Base-by-base conservation (phyloP, 192 early-diverging fungal species). In the Dimargaris cristalligena region DNA sequence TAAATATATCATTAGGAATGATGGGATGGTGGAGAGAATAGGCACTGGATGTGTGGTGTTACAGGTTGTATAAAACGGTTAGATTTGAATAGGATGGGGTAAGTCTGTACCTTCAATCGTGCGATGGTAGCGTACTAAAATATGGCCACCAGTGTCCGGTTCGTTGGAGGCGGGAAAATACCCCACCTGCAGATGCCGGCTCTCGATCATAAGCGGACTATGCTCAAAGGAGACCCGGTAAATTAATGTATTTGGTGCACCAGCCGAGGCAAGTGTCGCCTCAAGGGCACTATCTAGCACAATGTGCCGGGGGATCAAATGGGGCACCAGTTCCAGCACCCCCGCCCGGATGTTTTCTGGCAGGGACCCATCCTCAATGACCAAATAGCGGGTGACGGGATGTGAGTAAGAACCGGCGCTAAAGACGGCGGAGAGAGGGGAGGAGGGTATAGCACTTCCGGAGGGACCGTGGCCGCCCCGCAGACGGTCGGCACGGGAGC, bases 111-210 rank as follows among this genome's bases (percentile, higher is more conserved):
- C n/a, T n/a, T 86, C 84, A 50, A 83, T 86, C 48, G 65, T 71
- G 38, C 84, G 74, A 44, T 78, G 64, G 63, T 86, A 86, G 33
- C 67, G 67, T 49, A 81, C 64, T 38, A 65, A 44, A 29, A 81
- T 74, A 23, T 77, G 67, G 55, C 70, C 67, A 64, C 51, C 52
- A 55, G 49, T 71, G 74, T 20, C 62, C 54, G 22, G 60, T 60
- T 11, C 13, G 11, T 14, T 44, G 20, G 11, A 11, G 11, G 44
- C 44, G 11, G 20, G 44, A 14, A 14, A 20, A 44, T 20, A 44
- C 11, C 44, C 20, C 44, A 44, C 44, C 44, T 44, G 44, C 20
- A 44, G 20, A 14, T n/a, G n/a, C n/a, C n/a, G n/a, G n/a, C 44
- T 20, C 44, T 20, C 44, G 13, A 44, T 44, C 44, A 20, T 20